Percentiles rank a stretch among this genome's conserved stretches.
Evolutionary conservation across 2,329 filamentous ascomycete species (phyloP).

Genomic region (Nothophaeocryptopus gaeumannii): DNA sequence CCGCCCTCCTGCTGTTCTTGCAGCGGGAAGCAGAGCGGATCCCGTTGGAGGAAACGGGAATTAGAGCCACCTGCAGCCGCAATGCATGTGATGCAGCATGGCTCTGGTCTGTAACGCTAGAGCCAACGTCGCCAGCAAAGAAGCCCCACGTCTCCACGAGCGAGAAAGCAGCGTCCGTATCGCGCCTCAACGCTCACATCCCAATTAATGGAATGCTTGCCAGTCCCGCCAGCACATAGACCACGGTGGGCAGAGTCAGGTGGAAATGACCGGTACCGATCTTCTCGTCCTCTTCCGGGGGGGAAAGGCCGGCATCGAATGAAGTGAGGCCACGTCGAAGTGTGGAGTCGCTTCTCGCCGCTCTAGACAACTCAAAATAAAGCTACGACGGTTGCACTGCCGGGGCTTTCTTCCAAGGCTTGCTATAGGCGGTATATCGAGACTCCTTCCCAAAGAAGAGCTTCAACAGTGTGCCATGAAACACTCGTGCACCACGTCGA

Average conservation of each 20-base stretch:
- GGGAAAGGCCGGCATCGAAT: too few species aligned
- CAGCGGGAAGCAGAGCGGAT: conserved; percentile 7
- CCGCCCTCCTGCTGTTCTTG: too few species aligned
- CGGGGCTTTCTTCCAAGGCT: too few species aligned
- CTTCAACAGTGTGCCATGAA: background rate
- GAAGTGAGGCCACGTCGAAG: too few species aligned
- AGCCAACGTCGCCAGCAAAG: conserved; percentile 12
- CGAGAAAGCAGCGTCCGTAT: background rate
- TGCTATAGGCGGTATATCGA: too few species aligned
- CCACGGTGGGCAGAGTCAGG: background rate
- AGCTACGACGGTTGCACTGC: too few species aligned
- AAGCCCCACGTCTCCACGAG: conserved; percentile 4
- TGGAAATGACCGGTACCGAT: conserved; percentile 6
- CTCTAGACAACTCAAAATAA: too few species aligned
- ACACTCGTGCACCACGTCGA: conserved; percentile 4
- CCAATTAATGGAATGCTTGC: background rate
- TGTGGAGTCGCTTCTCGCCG: too few species aligned
- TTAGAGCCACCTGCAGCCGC: conserved; percentile 16
- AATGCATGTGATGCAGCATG: conserved; percentile 23
- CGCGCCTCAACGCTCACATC: background rate
- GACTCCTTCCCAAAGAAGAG: too few species aligned
- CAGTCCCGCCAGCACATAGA: conserved; percentile 9
- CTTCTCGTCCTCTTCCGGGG: too few species aligned
- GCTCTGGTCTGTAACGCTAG: conserved; percentile 7
- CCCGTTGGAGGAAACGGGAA: conserved; percentile 7